Evolutionary conservation across 1,284 basidiomycete species (phyloP).

Genomic region (Abortiporus biennis): DNA sequence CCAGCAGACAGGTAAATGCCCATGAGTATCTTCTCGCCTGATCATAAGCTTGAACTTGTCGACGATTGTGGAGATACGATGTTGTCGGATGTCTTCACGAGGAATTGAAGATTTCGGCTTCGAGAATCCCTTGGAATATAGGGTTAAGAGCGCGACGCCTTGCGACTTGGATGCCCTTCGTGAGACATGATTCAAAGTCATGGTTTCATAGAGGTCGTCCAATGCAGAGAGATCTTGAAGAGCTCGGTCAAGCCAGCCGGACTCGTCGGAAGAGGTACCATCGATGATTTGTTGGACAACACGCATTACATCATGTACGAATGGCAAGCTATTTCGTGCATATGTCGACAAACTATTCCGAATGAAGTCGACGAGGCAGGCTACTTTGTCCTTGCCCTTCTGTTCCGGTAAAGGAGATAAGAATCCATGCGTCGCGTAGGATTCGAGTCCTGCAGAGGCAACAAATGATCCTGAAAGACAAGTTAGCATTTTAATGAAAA

Average conservation of each 20-base stretch:
- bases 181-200: slow-evolving; percentile 87
- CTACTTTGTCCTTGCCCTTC: slow-evolving; percentile 26
- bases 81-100: slow-evolving; percentile 6
- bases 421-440: slow-evolving; percentile 85
- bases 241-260: slow-evolving; percentile 11
- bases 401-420: slow-evolving; percentile 29
- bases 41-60: slow-evolving; percentile 64
- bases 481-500: neutral
- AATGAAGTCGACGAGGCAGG: slow-evolving; percentile 53
- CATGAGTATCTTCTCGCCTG: slow-evolving; percentile 58
- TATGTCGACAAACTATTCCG: slow-evolving; percentile 71
- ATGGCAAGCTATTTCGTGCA: slow-evolving; percentile 67
- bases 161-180: slow-evolving; percentile 87
- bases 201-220: slow-evolving; percentile 78
- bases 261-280: neutral
- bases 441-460: slow-evolving; percentile 90
- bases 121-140: slow-evolving; percentile 81
- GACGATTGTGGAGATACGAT: slow-evolving; percentile 35
- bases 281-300: slow-evolving; percentile 21
- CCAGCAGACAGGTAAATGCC: slow-evolving; percentile 90
- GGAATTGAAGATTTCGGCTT: slow-evolving; percentile 27
- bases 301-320: slow-evolving; percentile 67
- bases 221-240: slow-evolving; percentile 45
- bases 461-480: slow-evolving; percentile 70
- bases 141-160: slow-evolving; percentile 87